Percentiles rank a stretch among this genome's conserved stretches.
Conservation (phyloP, 2,329 filamentous ascomycete genomes). For the Penicillium sp. region DNA sequence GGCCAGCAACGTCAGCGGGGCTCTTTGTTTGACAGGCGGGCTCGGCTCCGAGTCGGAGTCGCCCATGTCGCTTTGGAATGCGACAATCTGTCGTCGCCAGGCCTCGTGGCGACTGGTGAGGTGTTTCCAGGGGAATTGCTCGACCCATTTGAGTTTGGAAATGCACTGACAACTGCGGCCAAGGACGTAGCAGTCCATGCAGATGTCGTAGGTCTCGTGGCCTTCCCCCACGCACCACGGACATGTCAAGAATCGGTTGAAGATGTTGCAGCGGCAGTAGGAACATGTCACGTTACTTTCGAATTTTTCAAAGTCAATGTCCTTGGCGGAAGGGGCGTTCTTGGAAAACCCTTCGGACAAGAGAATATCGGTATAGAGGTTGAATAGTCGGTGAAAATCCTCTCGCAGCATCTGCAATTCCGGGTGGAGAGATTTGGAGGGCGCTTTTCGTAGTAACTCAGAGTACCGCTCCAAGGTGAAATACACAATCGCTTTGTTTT, state of each 20-base stretch:
- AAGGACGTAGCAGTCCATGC: slow-evolving; percentile 98
- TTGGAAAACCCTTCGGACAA: slow-evolving; percentile 80
- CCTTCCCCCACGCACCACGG: slow-evolving; percentile 69
- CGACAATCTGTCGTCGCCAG: slow-evolving; percentile 74
- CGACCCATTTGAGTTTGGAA: slow-evolving; percentile 80
- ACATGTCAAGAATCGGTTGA: slow-evolving; percentile 93
- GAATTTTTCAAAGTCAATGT: slow-evolving; percentile 70
- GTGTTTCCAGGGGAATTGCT: slow-evolving; percentile 84
- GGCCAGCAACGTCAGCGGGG: slow-evolving; percentile 53
- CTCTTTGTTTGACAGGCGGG: slow-evolving; percentile 52
- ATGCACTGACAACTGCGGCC: slow-evolving; percentile 87
- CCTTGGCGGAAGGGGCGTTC: slow-evolving; percentile 51
- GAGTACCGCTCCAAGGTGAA: slow-evolving; percentile 78
- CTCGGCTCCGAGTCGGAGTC: background rate
- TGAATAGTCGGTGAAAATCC: slow-evolving; percentile 77
- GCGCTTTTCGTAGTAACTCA: slow-evolving; percentile 47
- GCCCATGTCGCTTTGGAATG: slow-evolving; percentile 56
- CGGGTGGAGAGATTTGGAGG: slow-evolving; percentile 42
- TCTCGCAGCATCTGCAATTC: slow-evolving; percentile 65
- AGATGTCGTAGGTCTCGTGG: slow-evolving; percentile 87
- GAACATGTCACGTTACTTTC: slow-evolving; percentile 92
- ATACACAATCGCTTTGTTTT: slow-evolving; percentile 93
- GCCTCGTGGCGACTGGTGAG: slow-evolving; percentile 70
- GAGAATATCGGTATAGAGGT: slow-evolving; percentile 70
- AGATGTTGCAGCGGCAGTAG: slow-evolving; percentile 93